Conservation (phyloP, 179 eudicot genomes). For the Vitellaria paradoxa region DNA sequence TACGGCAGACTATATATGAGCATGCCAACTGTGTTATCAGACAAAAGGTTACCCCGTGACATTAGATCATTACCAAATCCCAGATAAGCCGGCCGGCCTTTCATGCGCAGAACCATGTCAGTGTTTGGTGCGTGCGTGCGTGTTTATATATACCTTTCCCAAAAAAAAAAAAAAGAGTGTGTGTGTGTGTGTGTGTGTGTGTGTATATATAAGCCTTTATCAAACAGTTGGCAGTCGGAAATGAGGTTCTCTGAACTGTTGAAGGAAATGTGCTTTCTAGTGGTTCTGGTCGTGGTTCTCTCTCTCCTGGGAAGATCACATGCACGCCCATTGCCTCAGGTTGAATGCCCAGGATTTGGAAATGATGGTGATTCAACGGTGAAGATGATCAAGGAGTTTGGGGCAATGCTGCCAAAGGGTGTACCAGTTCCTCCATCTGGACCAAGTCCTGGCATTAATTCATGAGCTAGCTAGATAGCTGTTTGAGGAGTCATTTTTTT, state of each 20-base stretch:
- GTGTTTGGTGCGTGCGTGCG: too few species aligned
- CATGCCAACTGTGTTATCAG: neutral
- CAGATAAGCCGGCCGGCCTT: slow-evolving; percentile 13
- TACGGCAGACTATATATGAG: too few species aligned
- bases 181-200: too few species aligned
- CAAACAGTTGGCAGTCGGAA: neutral
- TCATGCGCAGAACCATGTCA: neutral
- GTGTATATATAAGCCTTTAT: too few species aligned
- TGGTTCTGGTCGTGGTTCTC: neutral
- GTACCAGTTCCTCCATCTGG: slow-evolving; percentile 29
- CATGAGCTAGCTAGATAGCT: neutral
- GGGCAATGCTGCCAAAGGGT: slow-evolving; percentile 28
- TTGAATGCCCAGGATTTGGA: neutral
- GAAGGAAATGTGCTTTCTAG: neutral
- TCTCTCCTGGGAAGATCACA: slow-evolving; percentile 1
- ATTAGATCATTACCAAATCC: slow-evolving; percentile 15
- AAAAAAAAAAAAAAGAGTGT: too few species aligned
- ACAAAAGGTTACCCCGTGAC: neutral
- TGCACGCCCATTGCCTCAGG: neutral
- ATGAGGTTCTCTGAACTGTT: slow-evolving; percentile 5
- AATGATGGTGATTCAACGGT: neutral
- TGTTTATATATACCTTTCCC: too few species aligned
- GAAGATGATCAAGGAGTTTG: neutral
- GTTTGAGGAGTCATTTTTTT: neutral
- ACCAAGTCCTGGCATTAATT: slow-evolving; percentile 22